A percentile compares a stretch with the other conserved stretches of the same genome.
Conservation (phyloP, 2,329 filamentous ascomycete genomes). For the Botrytis paeoniae region DNA sequence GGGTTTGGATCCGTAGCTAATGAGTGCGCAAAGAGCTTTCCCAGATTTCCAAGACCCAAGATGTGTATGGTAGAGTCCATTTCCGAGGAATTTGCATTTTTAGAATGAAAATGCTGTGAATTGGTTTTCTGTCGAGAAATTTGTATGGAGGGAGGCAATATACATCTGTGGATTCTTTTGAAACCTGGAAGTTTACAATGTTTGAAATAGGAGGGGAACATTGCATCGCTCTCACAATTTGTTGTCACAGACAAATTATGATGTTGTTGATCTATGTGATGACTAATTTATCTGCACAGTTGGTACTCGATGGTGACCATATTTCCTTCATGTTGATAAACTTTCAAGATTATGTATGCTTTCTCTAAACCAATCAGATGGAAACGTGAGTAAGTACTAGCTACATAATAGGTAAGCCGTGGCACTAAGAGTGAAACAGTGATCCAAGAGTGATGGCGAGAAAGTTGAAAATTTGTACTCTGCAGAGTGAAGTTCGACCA, state of each 20-base stretch:
- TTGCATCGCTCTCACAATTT: not conserved
- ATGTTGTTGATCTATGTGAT: not conserved
- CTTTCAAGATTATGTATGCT: not conserved
- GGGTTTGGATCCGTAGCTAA: constrained; percentile 53
- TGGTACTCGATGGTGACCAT: not conserved
- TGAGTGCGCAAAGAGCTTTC: constrained; percentile 72
- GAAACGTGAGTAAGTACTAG: not conserved
- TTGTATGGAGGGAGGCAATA: not conserved
- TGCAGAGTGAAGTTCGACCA: not conserved
- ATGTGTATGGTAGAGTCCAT: constrained; percentile 58
- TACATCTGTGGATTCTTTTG: not conserved
- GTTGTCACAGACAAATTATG: not conserved
- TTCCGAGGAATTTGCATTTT: not conserved
- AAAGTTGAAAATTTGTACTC: not conserved
- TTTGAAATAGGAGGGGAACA: not conserved
- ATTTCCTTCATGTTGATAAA: not conserved
- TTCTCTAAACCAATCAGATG: not conserved
- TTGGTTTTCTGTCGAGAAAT: not conserved
- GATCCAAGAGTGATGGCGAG: not conserved
- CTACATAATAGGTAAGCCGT: not conserved
- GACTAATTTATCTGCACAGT: not conserved
- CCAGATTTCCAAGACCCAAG: constrained; percentile 77
- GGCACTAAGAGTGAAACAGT: not conserved
- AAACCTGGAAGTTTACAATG: not conserved
- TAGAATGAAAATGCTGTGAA: not conserved